Evolutionary conservation across 1,139 yeast species (phyloP), one percentile per base, ranked within the genome.

Genomic region (Scheffersomyces stambukii): DNA sequence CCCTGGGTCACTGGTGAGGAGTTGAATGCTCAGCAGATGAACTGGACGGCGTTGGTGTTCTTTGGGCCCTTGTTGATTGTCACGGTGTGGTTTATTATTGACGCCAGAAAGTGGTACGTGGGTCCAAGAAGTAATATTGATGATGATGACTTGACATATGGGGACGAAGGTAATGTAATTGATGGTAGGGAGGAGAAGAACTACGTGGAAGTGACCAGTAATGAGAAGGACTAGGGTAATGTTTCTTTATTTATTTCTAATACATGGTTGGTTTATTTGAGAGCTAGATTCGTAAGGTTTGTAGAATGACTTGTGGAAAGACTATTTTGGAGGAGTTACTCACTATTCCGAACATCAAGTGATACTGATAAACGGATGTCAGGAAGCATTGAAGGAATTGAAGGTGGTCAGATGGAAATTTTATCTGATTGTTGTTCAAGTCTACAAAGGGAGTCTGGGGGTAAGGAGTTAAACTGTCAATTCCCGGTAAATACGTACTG

Each of bases 41-140:
- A 80, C 54, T 80, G 85, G 83, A 81, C 88, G 1, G 70, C 61
- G 12, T 67, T 79, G 19, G 85, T 80, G 10, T 80, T 70, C 51
- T 78, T 76, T 45, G 86, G 83, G 2, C 77, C 84, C 8, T 60
- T 79, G 69, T 43, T 73, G 13, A 32, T 77, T 19, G 72, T 77
- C 2, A 43, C 65, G 13, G 42, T 63, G 1, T 81, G 81, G 75
- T 81, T 60, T 48, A 47, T 54, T 29, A 52, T 69, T 8, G 76
- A 75, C 42, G 88, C 86, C 16, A 75, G 65, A 42, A 77, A 70
- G 45, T 69, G 79, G 70, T 81, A 78, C 60, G 54, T 57, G 29
- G 89, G 89, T n/a, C 89, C 88, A 24, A 73, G 64, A 52, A 66
- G 77, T 42, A 77, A 77, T 48, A 54, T 74, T 44, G 75, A 65